These are phyloP conservation scores for Curvularia eragrostidis DNA, from an alignment of 2,329 filamentous ascomycete genomes.

Conservation along the genomic window DNA sequence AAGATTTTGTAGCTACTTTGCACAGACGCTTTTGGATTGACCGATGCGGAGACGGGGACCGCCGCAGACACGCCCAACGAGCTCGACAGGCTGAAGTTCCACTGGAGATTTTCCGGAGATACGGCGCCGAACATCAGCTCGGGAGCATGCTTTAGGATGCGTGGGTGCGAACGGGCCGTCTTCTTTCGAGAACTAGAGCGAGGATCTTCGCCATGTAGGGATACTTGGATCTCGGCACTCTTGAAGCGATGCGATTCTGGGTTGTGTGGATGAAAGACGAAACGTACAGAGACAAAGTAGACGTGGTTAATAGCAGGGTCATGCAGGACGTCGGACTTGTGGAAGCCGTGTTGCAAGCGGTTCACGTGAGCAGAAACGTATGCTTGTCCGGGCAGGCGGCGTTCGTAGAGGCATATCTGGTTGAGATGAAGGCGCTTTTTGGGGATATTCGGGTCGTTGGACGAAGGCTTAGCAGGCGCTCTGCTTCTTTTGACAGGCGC, in stretches of 20 bases:
- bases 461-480: slow-evolving; percentile 15
- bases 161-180: slow-evolving; percentile 40
- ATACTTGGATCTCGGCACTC: slow-evolving; percentile 54
- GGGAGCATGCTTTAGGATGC: slow-evolving; percentile 59
- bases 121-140: slow-evolving; percentile 58
- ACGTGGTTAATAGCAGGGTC: slow-evolving; percentile 53
- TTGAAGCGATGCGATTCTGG: slow-evolving; percentile 56
- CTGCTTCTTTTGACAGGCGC: slow-evolving; percentile 15
- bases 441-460: slow-evolving; percentile 37
- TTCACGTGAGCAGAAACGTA: slow-evolving; percentile 60
- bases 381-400: slow-evolving; percentile 55
- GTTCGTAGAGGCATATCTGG: slow-evolving; percentile 57
- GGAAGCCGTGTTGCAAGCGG: slow-evolving; percentile 59
- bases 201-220: slow-evolving; percentile 39
- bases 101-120: slow-evolving; percentile 57
- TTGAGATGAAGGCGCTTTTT: slow-evolving; percentile 37
- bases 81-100: slow-evolving; percentile 57
- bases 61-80: slow-evolving; percentile 56
- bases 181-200: slow-evolving; percentile 10
- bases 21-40: slow-evolving; percentile 53
- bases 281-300: slow-evolving; percentile 58
- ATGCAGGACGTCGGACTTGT: slow-evolving; percentile 53
- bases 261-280: slow-evolving; percentile 58
- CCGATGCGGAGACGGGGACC: slow-evolving; percentile 49
- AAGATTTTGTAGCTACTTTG: slow-evolving; percentile 54